Percentiles rank a stretch among this genome's conserved stretches.
phyloP scores from a whole-genome alignment of 768 basidiomycete species.

The Tulasnella sp. region DNA sequence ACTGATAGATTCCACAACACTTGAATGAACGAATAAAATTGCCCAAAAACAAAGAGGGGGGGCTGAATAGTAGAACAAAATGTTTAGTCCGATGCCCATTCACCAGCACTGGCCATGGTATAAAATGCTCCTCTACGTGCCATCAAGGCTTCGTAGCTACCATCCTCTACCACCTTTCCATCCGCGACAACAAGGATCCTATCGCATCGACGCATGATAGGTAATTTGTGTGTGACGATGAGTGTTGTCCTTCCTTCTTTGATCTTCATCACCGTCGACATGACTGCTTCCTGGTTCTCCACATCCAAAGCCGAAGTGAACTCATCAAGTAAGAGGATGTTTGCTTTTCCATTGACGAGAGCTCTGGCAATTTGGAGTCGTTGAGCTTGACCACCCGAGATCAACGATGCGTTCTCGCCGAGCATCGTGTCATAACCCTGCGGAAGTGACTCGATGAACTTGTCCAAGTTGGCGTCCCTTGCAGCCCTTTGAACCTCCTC shows the following conservation, averaged over 20 bases:
- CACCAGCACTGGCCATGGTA: slow-evolving; percentile 63
- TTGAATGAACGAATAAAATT: neutral
- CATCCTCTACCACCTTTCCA: slow-evolving; percentile 69
- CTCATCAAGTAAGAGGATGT: slow-evolving; percentile 79
- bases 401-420: slow-evolving; percentile 81
- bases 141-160: slow-evolving; percentile 59
- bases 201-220: slow-evolving; percentile 87
- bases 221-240: slow-evolving; percentile 87
- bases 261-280: slow-evolving; percentile 57
- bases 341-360: slow-evolving; percentile 50
- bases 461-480: slow-evolving; percentile 66
- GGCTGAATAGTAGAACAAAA: neutral
- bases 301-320: slow-evolving; percentile 88
- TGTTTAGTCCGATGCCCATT: slow-evolving; percentile 33
- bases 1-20: no score
- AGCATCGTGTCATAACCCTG: slow-evolving; percentile 77
- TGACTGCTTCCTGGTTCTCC: slow-evolving; percentile 67
- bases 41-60: neutral
- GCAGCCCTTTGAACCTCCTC: slow-evolving; percentile 59
- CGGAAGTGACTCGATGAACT: slow-evolving; percentile 67
- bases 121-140: slow-evolving; percentile 58
- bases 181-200: slow-evolving; percentile 67
- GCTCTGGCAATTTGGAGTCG: slow-evolving; percentile 85
- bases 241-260: slow-evolving; percentile 67
- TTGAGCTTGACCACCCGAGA: slow-evolving; percentile 93